These are phyloP conservation scores for Cyclotella choctawhatcheeana DNA, from an alignment of 108 stramenopile species.

Conservation along the genomic window DNA sequence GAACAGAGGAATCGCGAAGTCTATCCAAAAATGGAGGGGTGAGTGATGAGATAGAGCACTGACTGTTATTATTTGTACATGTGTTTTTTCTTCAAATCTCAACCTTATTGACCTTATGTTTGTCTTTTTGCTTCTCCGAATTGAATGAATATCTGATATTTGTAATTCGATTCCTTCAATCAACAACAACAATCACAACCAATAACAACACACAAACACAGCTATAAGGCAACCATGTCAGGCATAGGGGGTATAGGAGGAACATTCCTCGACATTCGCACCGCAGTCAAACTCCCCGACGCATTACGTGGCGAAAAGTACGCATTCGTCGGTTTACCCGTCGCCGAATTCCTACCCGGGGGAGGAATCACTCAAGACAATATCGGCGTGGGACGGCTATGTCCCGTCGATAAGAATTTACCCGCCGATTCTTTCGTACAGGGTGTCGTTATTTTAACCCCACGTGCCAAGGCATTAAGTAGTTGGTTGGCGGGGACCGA, in stretches of 20 bases:
- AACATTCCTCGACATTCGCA: constrained; percentile 82
- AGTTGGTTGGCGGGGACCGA: constrained; percentile 95
- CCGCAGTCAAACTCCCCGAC: constrained; percentile 94
- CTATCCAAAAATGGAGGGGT: constrained; percentile 90
- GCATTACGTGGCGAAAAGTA: constrained; percentile 95
- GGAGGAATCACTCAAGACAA: constrained; percentile 77
- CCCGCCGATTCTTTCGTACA: constrained; percentile 93
- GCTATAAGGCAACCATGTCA: constrained; percentile 72
- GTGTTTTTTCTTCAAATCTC: too few species aligned
- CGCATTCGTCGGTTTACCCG: constrained; percentile 92
- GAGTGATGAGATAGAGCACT: constrained; percentile 32
- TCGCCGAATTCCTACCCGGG: constrained; percentile 88
- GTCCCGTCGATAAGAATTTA: constrained; percentile 56
- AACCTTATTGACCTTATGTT: too few species aligned
- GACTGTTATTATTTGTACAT: too few species aligned
- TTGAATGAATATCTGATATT: too few species aligned
- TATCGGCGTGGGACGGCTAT: constrained; percentile 85
- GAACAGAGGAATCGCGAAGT: constrained; percentile 88
- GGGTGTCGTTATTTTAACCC: constrained; percentile 90
- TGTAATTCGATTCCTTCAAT: too few species aligned
- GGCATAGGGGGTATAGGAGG: constrained; percentile 57
- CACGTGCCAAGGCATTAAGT: constrained; percentile 86
- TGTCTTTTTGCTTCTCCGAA: background rate
- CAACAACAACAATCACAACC: background rate
- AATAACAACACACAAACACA: background rate